Percentiles rank a stretch among this genome's conserved stretches.
phyloP scores from a whole-genome alignment of 169 alveolate genomes.

The Cryptosporidium tyzzeri region DNA sequence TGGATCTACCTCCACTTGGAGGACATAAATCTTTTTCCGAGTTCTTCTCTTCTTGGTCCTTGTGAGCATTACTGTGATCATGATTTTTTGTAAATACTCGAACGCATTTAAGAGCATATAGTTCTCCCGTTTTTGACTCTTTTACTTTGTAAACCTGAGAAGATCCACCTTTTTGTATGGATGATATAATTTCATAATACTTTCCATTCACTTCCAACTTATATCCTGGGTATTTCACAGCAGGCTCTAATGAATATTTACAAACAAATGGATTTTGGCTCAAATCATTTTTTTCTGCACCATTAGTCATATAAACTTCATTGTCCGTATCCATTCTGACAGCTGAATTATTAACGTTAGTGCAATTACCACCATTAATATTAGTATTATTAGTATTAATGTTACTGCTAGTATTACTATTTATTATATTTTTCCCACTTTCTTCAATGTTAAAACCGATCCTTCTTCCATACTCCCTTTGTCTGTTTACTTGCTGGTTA shows the following conservation, averaged over 20 bases:
- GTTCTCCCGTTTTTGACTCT: slow-evolving; percentile 49
- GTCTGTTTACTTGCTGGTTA: slow-evolving; percentile 5
- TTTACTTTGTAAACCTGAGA: slow-evolving; percentile 73
- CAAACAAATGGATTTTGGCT: slow-evolving; percentile 45
- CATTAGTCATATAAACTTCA: not conserved
- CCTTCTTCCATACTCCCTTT: slow-evolving; percentile 31
- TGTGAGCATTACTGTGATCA: slow-evolving; percentile 17
- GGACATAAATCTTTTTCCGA: not conserved
- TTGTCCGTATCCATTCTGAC: not conserved
- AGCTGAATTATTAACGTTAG: not conserved
- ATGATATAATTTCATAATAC: slow-evolving; percentile 67
- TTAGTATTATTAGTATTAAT: not conserved
- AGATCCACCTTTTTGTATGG: slow-evolving; percentile 75
- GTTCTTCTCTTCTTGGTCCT: not conserved
- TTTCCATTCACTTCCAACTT: slow-evolving; percentile 72
- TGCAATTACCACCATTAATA: not conserved
- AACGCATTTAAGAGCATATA: slow-evolving; percentile 69
- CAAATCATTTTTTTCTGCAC: not conserved
- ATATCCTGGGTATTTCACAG: slow-evolving; percentile 73
- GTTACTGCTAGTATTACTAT: not conserved
- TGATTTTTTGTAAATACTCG: slow-evolving; percentile 59
- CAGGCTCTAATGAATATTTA: slow-evolving; percentile 73
- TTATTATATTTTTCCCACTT: not conserved
- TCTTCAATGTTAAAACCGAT: slow-evolving; percentile 66
- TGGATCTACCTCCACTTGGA: slow-evolving; percentile 9